phyloP scores from a whole-genome alignment of 495 filamentous ascomycete species.

The Talaromyces proteolyticus region DNA sequence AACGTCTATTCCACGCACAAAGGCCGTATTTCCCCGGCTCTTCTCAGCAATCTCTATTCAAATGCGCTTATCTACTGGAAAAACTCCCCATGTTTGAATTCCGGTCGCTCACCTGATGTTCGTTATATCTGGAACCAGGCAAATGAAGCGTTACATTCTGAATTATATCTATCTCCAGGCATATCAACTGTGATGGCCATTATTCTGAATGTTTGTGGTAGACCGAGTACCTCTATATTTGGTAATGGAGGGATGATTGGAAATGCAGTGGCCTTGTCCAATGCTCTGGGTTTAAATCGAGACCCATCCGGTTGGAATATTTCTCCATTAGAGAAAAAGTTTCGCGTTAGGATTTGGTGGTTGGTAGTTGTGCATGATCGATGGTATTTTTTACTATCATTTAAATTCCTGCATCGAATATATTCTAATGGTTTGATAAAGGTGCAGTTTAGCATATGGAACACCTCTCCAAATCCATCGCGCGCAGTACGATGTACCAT shows the following conservation, averaged over 20 bases:
- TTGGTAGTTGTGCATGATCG: slow-evolving; percentile 30
- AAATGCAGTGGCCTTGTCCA: slow-evolving; percentile 23
- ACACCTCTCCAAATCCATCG: slow-evolving; percentile 25
- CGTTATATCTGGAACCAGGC: slow-evolving; percentile 31
- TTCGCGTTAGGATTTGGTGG: slow-evolving; percentile 32
- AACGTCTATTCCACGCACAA: slow-evolving; percentile 14
- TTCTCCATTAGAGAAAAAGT: slow-evolving; percentile 21
- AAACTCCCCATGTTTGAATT: slow-evolving; percentile 9
- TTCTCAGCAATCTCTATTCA: slow-evolving; percentile 31
- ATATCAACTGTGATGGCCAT: slow-evolving; percentile 27
- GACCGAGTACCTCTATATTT: slow-evolving; percentile 29
- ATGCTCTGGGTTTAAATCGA: slow-evolving; percentile 31
- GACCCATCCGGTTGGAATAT: slow-evolving; percentile 27
- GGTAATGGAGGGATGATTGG: slow-evolving; percentile 28
- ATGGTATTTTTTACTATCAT: slow-evolving; percentile 16
- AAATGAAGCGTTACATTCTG: slow-evolving; percentile 25
- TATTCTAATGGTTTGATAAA: slow-evolving; percentile 3
- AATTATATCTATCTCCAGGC: slow-evolving; percentile 25
- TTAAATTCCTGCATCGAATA: background rate
- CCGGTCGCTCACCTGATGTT: slow-evolving; percentile 19
- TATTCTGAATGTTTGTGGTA: slow-evolving; percentile 26
- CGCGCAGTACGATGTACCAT: slow-evolving; percentile 34
- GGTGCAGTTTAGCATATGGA: slow-evolving; percentile 33
- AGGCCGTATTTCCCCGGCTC: slow-evolving; percentile 23
- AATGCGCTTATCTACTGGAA: slow-evolving; percentile 26